Base-by-base conservation (phyloP, 2,329 filamentous ascomycete genomes). In the Beauveria rudraprayagi region DNA sequence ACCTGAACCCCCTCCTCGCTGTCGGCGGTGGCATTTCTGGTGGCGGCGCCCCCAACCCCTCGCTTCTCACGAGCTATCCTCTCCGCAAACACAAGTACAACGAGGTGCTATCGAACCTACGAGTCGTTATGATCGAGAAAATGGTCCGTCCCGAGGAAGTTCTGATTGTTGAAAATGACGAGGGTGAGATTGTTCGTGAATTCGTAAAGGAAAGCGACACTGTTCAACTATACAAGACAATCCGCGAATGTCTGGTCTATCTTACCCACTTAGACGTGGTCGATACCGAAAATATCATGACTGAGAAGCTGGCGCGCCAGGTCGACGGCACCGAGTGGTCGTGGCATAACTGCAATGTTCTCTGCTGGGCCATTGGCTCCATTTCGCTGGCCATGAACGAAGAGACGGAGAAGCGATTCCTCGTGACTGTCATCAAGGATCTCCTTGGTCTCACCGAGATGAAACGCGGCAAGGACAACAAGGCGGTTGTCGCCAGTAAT, bases 151-250 rank as follows among this genome's bases (percentile, higher is more conserved):
- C 94, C 0, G 94, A 99, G 76, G 95, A 99, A 77, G 95, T 99
- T 9, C 76, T 99, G 67, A 95, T 99, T 70, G 94, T 99, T n/a
- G 94, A 99, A 76, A 99, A 99, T 73, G 94, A 99, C 65, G 94
- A 99, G 76, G 94, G 95, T 65, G 94, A 99, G 73, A 99, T 99
- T 68, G 94, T 99, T 34, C 91, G 94, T 68, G 94, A 99, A 71
- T 99, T 99, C 66, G 94, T 99, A 72, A 99, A 99, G 80, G 94
- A 99, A 77, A 96, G 92, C 68, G 94, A 99, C 75, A 99, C 94
- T 0, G 97, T 99, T 50, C 94, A 99, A 76, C 84, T 99, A 1
- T 99, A 99, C 84, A 99, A 99, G 83, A 97, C 94, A 2, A 99
- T 96, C 57, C 84, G 94, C 70, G 95, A 99, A 73, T 97, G 94